phyloP scores from a whole-genome alignment of 2,329 filamentous ascomycete genomes.

The Aciculosporium take region DNA sequence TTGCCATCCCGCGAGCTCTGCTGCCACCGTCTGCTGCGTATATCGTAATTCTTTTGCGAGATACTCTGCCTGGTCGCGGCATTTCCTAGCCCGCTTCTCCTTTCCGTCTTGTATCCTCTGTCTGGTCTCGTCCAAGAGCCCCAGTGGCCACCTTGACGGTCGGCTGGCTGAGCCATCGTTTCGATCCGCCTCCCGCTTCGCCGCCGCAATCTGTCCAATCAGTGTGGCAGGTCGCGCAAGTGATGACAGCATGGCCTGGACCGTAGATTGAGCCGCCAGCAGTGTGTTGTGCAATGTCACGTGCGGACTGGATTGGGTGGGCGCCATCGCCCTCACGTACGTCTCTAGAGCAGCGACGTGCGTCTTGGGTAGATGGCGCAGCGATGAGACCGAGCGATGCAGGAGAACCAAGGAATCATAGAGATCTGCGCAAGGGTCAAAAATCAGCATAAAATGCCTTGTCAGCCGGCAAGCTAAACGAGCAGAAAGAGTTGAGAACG shows the following conservation, averaged over 20 bases:
- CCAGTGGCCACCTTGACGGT: conserved; percentile 65
- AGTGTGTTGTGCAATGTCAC: conserved; percentile 61
- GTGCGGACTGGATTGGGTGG: conserved; percentile 59
- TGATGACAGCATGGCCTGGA: conserved; percentile 65
- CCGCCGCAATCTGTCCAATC: conserved; percentile 59
- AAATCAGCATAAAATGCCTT: background rate
- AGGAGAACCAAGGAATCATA: conserved; percentile 48
- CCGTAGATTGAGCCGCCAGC: conserved; percentile 68
- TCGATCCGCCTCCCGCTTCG: conserved; percentile 64
- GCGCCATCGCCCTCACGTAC: conserved; percentile 52
- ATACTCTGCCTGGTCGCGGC: conserved; percentile 54
- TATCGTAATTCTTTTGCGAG: conserved; percentile 75
- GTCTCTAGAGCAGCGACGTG: conserved; percentile 59
- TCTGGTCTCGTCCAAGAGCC: conserved; percentile 75
- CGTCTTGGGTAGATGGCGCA: conserved; percentile 52
- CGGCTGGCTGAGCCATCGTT: conserved; percentile 61
- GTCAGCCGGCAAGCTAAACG: background rate
- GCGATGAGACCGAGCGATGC: conserved; percentile 35
- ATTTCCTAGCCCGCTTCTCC: conserved; percentile 61
- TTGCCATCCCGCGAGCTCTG: conserved; percentile 87
- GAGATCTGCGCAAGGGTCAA: conserved; percentile 43
- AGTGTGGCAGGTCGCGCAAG: conserved; percentile 67
- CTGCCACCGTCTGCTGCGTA: conserved; percentile 84
- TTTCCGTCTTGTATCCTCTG: conserved; percentile 72
- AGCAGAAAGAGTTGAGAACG: conserved; percentile 10